These are phyloP conservation scores for Aspergillus sp. DNA, from an alignment of 2,329 filamentous ascomycete species.

Conservation along the genomic window DNA sequence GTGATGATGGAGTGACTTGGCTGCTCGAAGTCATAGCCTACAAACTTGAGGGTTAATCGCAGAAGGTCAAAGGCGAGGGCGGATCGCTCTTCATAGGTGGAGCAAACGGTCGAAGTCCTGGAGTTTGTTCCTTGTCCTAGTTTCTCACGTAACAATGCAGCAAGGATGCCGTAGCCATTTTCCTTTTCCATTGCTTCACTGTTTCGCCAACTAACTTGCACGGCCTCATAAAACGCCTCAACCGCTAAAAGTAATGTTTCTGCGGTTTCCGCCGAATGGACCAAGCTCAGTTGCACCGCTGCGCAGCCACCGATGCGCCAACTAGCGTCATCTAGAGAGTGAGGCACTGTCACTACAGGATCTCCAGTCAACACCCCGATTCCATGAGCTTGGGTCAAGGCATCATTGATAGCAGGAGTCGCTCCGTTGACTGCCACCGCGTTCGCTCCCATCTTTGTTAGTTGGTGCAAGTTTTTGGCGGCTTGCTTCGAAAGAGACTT, in stretches of 20 bases:
- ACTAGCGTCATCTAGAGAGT: constrained; percentile 83
- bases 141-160: constrained; percentile 80
- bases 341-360: constrained; percentile 77
- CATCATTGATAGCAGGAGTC: constrained; percentile 82
- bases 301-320: constrained; percentile 94
- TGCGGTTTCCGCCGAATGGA: constrained; percentile 71
- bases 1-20: constrained; percentile 89
- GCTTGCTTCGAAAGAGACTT: constrained; percentile 73
- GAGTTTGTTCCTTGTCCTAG: constrained; percentile 51
- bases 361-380: constrained; percentile 79
- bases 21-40: constrained; percentile 79
- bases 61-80: constrained; percentile 62
- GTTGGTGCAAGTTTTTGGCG: constrained; percentile 64
- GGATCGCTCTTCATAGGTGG: constrained; percentile 49
- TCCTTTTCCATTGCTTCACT: constrained; percentile 98
- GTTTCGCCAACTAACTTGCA: constrained; percentile 91
- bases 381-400: constrained; percentile 76
- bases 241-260: constrained; percentile 74
- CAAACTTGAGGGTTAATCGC: constrained; percentile 75
- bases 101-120: constrained; percentile 39
- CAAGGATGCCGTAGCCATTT: constrained; percentile 87
- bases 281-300: constrained; percentile 76
- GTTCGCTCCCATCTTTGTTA: constrained; percentile 71
- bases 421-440: constrained; percentile 86
- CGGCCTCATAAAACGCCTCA: constrained; percentile 79